phyloP scores from a whole-genome alignment of 1,139 yeast species.

The Suhomyces atakaporum region DNA sequence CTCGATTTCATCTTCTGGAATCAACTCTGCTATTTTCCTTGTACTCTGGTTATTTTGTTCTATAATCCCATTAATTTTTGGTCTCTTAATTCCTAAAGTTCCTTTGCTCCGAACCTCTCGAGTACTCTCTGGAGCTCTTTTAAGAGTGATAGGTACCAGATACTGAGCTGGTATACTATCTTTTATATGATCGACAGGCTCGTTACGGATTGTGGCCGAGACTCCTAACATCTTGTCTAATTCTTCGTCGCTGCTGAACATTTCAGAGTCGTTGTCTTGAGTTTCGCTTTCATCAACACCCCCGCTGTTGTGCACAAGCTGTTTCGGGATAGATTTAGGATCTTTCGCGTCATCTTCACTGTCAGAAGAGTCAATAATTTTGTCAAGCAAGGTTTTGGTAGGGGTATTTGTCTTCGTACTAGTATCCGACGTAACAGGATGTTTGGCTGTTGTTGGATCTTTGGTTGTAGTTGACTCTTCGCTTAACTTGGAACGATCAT shows the following conservation, averaged over 20 bases:
- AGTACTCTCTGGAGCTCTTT: conserved; percentile 4
- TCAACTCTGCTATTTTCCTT: not conserved
- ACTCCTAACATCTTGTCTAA: conserved; percentile 1
- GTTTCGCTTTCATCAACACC: no score
- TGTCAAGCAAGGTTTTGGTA: conserved; percentile 23
- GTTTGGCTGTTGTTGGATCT: no score
- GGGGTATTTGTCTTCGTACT: no score
- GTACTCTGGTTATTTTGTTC: conserved; percentile 2
- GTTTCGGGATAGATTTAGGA: no score
- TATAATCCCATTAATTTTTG: conserved; percentile 1
- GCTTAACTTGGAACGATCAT: not conserved
- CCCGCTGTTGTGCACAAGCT: no score
- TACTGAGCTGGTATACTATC: no score
- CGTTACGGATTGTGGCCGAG: not conserved
- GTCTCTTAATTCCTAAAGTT: conserved; percentile 3
- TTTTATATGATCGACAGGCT: not conserved
- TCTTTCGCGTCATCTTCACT: no score
- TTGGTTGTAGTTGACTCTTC: no score
- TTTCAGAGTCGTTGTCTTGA: conserved; percentile 4
- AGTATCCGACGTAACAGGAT: not conserved
- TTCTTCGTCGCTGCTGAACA: conserved; percentile 12
- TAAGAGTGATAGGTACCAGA: not conserved
- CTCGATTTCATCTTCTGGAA: conserved; percentile 2
- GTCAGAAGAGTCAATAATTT: conserved; percentile 24
- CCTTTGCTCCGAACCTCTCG: not conserved